Percentiles rank a stretch among this genome's conserved stretches.
phyloP scores from a whole-genome alignment of 345 rosid genomes.

The Linum tenue region DNA sequence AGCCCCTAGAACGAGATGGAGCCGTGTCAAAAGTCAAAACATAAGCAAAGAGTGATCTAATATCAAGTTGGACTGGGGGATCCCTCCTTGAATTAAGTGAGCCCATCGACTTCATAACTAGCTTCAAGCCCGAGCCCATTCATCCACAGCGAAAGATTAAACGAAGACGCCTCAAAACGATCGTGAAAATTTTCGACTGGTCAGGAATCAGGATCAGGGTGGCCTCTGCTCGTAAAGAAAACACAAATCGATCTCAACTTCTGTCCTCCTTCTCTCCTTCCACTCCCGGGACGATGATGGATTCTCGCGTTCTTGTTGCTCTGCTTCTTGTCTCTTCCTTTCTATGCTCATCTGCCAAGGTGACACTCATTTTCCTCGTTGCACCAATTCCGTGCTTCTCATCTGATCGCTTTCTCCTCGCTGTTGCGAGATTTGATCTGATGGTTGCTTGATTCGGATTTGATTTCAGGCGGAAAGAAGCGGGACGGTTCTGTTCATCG shows the following conservation, averaged over 20 bases:
- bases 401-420: not conserved
- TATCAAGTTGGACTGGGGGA: too few relatives aligned
- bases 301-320: constrained; percentile 26
- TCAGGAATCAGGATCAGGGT: too few relatives aligned
- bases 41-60: too few relatives aligned
- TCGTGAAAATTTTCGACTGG: too few relatives aligned
- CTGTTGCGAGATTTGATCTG: constrained; percentile 23
- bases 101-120: too few relatives aligned
- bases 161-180: too few relatives aligned
- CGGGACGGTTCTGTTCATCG: constrained; percentile 73
- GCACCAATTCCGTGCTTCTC: not conserved
- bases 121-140: too few relatives aligned
- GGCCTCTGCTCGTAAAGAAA: too few relatives aligned
- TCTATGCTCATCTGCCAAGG: constrained; percentile 36
- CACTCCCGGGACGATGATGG: constrained; percentile 16
- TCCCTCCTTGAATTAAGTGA: too few relatives aligned
- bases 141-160: too few relatives aligned
- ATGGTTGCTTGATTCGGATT: constrained; percentile 9
- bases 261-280: not conserved
- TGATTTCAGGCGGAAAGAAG: constrained; percentile 37
- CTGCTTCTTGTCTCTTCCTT: constrained; percentile 38
- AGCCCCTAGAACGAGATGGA: too few relatives aligned
- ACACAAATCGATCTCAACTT: constrained; percentile 1
- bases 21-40: too few relatives aligned
- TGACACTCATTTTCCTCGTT: constrained; percentile 12